Evolutionary conservation across 2,329 filamentous ascomycete genomes (phyloP).

Genomic region (Fusarium citri): DNA sequence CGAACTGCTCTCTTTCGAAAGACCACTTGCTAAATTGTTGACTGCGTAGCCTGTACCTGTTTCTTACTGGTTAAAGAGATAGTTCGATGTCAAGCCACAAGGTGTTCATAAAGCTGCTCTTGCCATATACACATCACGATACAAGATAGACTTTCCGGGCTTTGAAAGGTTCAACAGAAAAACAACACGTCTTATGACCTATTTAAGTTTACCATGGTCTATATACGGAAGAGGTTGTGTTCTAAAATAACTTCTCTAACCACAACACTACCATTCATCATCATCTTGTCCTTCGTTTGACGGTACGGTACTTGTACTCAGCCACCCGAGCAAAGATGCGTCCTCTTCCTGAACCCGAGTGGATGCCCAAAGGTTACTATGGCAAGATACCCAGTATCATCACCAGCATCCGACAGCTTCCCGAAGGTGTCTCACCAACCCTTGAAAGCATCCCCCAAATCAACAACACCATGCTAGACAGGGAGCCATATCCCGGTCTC

Average conservation of each 20-base stretch:
- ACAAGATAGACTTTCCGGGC: background rate
- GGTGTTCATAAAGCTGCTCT: background rate
- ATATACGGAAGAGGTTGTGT: background rate
- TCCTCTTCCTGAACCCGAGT: background rate
- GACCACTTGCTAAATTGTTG: rapidly evolving
- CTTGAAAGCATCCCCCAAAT: slow-evolving; percentile 20
- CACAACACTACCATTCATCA: background rate
- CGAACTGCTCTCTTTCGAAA: too few relatives aligned
- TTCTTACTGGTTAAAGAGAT: background rate
- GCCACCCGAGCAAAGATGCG: background rate
- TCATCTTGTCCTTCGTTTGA: background rate
- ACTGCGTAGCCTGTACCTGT: background rate
- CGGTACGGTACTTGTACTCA: background rate
- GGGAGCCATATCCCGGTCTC: background rate
- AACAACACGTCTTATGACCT: background rate
- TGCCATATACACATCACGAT: background rate
- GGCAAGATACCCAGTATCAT: slow-evolving; percentile 2
- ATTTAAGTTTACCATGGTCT: background rate
- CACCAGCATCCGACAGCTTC: slow-evolving; percentile 6
- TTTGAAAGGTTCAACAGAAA: background rate
- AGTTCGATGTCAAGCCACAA: background rate
- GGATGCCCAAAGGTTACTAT: background rate
- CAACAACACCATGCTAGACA: background rate
- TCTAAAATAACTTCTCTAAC: background rate
- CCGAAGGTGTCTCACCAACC: slow-evolving; percentile 4